These are phyloP conservation scores for Nemania sp. DNA, from an alignment of 2,329 filamentous ascomycete species.

Conservation along the genomic window DNA sequence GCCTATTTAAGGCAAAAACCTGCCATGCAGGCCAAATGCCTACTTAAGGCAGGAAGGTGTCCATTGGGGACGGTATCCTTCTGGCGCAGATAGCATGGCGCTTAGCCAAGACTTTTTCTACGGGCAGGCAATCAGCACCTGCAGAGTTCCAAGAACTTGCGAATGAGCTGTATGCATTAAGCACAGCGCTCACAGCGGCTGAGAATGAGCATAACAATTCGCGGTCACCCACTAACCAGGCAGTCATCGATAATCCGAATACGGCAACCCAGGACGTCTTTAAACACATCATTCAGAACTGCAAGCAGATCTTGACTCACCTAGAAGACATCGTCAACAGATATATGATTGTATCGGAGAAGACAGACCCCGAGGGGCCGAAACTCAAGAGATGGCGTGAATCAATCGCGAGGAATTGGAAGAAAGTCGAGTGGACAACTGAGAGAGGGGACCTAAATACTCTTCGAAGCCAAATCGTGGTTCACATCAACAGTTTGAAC, in stretches of 20 bases:
- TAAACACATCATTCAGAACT: constrained; percentile 27
- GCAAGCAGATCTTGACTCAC: constrained; percentile 26
- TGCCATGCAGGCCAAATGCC: too few species aligned
- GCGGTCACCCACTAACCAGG: not conserved
- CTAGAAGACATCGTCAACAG: constrained; percentile 32
- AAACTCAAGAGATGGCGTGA: constrained; percentile 30
- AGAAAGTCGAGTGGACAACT: constrained; percentile 39
- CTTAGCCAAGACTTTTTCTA: constrained; percentile 38
- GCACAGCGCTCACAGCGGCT: constrained; percentile 34
- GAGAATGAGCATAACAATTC: constrained; percentile 8
- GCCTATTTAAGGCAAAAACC: constrained; percentile 3
- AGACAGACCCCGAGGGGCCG: not conserved
- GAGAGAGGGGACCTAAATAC: constrained; percentile 36
- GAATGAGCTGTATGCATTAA: constrained; percentile 39
- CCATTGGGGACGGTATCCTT: constrained; percentile 38
- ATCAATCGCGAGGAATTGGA: constrained; percentile 36
- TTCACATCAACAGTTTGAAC: constrained; percentile 35
- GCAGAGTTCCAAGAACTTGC: constrained; percentile 40
- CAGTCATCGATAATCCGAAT: not conserved
- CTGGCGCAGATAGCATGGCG: constrained; percentile 38
- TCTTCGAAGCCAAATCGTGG: constrained; percentile 32
- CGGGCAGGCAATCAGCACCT: constrained; percentile 39
- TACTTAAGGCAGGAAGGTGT: constrained; percentile 23
- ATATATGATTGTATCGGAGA: constrained; percentile 27
- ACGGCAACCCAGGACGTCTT: constrained; percentile 16